Base-by-base conservation (phyloP, 2,329 filamentous ascomycete genomes). In the Epichloe sylvatica region DNA sequence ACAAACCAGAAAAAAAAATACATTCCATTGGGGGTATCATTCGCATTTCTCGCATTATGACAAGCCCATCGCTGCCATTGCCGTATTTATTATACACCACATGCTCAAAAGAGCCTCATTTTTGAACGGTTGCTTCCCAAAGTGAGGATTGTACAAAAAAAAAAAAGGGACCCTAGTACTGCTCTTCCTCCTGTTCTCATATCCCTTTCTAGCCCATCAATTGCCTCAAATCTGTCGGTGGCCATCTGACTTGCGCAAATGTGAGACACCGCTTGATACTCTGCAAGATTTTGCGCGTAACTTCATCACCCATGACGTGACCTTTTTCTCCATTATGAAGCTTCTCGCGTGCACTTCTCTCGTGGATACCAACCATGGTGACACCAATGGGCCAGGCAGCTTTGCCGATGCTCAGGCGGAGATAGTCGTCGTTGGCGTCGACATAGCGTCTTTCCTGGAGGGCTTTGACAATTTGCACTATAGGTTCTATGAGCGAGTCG, bases 301-400 rank as follows among this genome's bases (percentile, higher is more conserved):
- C 82, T 70, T 98, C 92, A 63, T 97, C 92, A 51, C 89, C 91
- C 83, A 98, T 89, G 59, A 97, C 95, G 65, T 98, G 90, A 4
- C 91, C 92, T 60, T 89, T 84, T 61, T 84, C 81, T 51, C 83
- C 84, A 64, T 92, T 81, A 64, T 97, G 90, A 52, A 98, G 71
- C 70, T 98, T 98, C 70, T 98, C 92, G 54, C 92, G 80, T 19
- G 92, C 91, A 57, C 85, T 92, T 62, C 92, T 81, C 73, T 97
- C 92, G 77, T 98, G 92, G 59, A 98, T 98, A 74, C 92, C 92
- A 61, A 98, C 92, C 92, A 97, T 98, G 65, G 92, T 98, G 38
- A 98, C 92, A 68, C 92, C 92, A 61, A 98, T 98, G 23, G 92
- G 92, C 92, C 92, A 98, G 15, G 92, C 92, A 57, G 89, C 90